Evolutionary conservation across 2,329 filamentous ascomycete species (phyloP).

Genomic region (Diaporthe citrichinensis): DNA sequence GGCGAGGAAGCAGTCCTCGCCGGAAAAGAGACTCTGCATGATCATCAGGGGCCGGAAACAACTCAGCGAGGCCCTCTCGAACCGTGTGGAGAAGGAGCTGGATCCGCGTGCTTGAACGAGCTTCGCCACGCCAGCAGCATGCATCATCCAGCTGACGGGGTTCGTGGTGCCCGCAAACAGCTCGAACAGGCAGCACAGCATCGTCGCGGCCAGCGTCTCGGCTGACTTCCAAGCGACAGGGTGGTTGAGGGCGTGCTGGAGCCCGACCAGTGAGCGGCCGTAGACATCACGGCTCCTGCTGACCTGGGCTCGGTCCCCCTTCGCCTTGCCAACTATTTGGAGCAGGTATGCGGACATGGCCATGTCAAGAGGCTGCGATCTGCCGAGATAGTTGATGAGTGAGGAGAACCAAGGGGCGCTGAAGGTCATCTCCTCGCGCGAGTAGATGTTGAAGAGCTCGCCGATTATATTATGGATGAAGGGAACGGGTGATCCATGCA

Average conservation of each 20-base stretch:
- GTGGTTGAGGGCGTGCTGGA: conserved; percentile 56
- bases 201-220: conserved; percentile 59
- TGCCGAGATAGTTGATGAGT: conserved; percentile 51
- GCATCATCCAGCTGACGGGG: conserved; percentile 55
- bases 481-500: conserved; percentile 10
- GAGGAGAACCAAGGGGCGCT: conserved; percentile 46
- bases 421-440: conserved; percentile 34
- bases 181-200: conserved; percentile 58
- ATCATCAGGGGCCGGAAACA: conserved; percentile 56
- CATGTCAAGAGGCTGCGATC: conserved; percentile 54
- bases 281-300: conserved; percentile 55
- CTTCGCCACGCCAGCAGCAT: conserved; percentile 55
- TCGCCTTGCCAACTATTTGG: conserved; percentile 55
- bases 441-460: conserved; percentile 32
- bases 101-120: conserved; percentile 57
- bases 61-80: conserved; percentile 56
- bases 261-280: conserved; percentile 52
- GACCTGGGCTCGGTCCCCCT: conserved; percentile 49
- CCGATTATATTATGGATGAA: conserved; percentile 35
- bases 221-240: conserved; percentile 54
- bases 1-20: conserved; percentile 54
- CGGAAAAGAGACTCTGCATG: conserved; percentile 56
- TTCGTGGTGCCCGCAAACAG: conserved; percentile 58
- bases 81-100: conserved; percentile 51
- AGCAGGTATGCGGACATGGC: conserved; percentile 55